A percentile compares a stretch with the other conserved stretches of the same genome.
These are phyloP conservation scores for Fonsecaea pugnacius DNA, from an alignment of 2,329 filamentous ascomycete species.

Conservation along the genomic window DNA sequence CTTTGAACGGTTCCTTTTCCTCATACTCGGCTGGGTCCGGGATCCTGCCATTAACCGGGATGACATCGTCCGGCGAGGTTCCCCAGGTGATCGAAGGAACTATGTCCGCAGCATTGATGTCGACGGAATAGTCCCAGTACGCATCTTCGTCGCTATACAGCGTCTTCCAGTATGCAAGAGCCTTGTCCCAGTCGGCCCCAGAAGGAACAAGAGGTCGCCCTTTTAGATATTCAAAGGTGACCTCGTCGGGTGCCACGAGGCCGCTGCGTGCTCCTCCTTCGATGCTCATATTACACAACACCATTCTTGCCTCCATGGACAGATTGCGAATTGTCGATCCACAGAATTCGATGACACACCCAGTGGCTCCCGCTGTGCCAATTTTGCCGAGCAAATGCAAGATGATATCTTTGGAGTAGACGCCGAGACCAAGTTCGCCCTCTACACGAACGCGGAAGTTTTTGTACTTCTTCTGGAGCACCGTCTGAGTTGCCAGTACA, in stretches of 20 bases:
- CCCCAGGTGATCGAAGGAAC: conserved; percentile 93
- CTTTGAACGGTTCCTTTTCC: conserved; percentile 69
- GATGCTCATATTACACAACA: conserved; percentile 99
- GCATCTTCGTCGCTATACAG: conserved; percentile 84
- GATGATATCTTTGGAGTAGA: conserved; percentile 93
- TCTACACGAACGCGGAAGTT: conserved; percentile 98
- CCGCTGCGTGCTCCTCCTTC: conserved; percentile 92
- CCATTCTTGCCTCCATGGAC: conserved; percentile 97
- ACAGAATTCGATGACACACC: conserved; percentile 94
- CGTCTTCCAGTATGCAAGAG: conserved; percentile 82
- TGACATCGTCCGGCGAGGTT: conserved; percentile 93
- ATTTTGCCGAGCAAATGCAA: conserved; percentile 91
- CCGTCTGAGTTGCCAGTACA: conserved; percentile 93
- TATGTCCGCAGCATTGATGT: conserved; percentile 90
- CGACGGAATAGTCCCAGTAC: conserved; percentile 84
- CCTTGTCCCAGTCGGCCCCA: conserved; percentile 85
- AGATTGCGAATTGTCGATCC: conserved; percentile 86
- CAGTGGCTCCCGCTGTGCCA: conserved; percentile 91
- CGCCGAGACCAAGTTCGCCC: conserved; percentile 83
- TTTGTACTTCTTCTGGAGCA: conserved; percentile 92
- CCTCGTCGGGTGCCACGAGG: conserved; percentile 93
- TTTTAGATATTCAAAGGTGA: conserved; percentile 93
- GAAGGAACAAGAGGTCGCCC: conserved; percentile 84
- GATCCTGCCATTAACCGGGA: conserved; percentile 84
- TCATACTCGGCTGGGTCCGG: conserved; percentile 86